These are phyloP conservation scores for Fistulinella prunicolor DNA, from an alignment of 768 basidiomycete genomes.

Conservation along the genomic window DNA sequence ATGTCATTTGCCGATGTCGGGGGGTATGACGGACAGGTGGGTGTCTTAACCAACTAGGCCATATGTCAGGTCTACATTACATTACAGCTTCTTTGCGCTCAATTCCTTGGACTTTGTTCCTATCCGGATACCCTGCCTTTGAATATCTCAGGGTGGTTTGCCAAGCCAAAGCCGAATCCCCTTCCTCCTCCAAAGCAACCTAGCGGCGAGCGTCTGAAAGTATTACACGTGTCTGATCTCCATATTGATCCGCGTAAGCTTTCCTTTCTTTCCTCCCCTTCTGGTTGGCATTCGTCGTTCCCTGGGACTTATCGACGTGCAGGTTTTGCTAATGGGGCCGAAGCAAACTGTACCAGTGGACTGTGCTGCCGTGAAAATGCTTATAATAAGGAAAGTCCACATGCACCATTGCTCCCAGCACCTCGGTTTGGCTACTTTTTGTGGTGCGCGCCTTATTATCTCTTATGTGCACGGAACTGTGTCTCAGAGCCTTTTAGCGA, in stretches of 20 bases:
- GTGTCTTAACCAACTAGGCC: neutral
- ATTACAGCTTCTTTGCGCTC: slow-evolving; percentile 53
- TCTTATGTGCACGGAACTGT: neutral
- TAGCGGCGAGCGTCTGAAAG: slow-evolving; percentile 65
- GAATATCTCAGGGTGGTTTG: slow-evolving; percentile 67
- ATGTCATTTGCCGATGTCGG: slow-evolving; percentile 67
- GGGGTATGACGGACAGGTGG: slow-evolving; percentile 71
- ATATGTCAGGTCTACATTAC: neutral
- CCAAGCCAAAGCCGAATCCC: slow-evolving; percentile 71
- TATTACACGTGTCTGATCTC: slow-evolving; percentile 74
- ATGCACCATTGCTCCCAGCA: slow-evolving; percentile 52
- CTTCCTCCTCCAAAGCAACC: slow-evolving; percentile 55
- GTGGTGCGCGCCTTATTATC: slow-evolving; percentile 40
- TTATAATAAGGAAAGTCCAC: slow-evolving; percentile 48
- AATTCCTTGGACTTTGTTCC: slow-evolving; percentile 56
- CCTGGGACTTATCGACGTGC: slow-evolving; percentile 1
- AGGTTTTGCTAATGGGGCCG: slow-evolving; percentile 69
- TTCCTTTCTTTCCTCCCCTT: neutral
- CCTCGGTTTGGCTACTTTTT: slow-evolving; percentile 64
- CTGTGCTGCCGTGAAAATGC: slow-evolving; percentile 62
- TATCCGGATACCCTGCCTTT: slow-evolving; percentile 56
- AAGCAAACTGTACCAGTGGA: slow-evolving; percentile 68
- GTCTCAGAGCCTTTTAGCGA: slow-evolving; percentile 41
- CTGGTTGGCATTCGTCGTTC: neutral
- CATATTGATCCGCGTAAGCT: slow-evolving; percentile 69